Conservation (phyloP, 1,139 yeast genomes). For the Geotrichum reessii region DNA sequence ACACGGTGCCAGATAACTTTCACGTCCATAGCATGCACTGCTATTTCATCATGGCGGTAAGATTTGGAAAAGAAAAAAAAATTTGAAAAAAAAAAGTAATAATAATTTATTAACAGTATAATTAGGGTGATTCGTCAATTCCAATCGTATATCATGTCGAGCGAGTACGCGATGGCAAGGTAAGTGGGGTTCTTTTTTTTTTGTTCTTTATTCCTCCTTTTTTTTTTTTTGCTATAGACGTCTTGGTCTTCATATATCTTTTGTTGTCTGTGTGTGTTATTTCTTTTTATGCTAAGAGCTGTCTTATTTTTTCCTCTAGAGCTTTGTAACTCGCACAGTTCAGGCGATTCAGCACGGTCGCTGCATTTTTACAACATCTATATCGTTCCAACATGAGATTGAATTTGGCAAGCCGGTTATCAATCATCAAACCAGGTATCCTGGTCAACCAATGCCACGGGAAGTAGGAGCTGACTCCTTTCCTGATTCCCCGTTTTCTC, state of each 20-base stretch:
- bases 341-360: conserved; percentile 50
- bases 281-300: too few relatives aligned
- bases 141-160: conserved; percentile 58
- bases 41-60: conserved; percentile 42
- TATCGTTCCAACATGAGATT: conserved; percentile 43
- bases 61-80: too few relatives aligned
- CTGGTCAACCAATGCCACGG: conserved; percentile 8
- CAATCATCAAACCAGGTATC: conserved; percentile 25
- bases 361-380: conserved; percentile 48
- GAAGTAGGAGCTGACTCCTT: conserved; percentile 1
- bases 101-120: conserved; percentile 31
- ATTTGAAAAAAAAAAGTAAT: background rate
- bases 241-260: too few relatives aligned
- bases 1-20: conserved; percentile 41
- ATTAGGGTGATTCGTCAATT: conserved; percentile 42
- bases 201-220: background rate
- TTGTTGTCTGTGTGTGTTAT: too few relatives aligned
- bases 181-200: too few relatives aligned
- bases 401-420: conserved; percentile 5
- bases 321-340: conserved; percentile 55
- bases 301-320: conserved; percentile 8
- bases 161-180: conserved; percentile 54
- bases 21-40: conserved; percentile 49
- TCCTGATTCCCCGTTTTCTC: background rate
- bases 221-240: background rate